Evolutionary conservation across 495 filamentous ascomycete genomes (phyloP), one percentile per base, ranked within the genome.

Genomic region (Elasticomyces elasticus): DNA sequence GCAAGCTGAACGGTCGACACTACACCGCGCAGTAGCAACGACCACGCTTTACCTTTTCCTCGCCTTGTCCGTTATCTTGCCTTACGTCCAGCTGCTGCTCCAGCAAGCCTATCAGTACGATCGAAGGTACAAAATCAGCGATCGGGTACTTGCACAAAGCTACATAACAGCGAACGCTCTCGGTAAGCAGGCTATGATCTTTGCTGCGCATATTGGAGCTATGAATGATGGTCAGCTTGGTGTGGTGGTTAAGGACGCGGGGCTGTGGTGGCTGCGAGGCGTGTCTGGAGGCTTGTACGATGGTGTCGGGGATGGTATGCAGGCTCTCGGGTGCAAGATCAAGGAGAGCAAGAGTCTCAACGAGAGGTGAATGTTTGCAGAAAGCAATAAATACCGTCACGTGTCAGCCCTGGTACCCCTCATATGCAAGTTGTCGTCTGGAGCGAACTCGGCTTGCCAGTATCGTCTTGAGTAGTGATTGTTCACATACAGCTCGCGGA

Each of bases 221-320:
- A 71, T 84, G 52, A 72, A 77, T 31, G 77, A 81, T 55, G 79
- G 81, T 1, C 77, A 72, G 46, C 58, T 83, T 19, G 79, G 79
- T 5, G 64, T 75, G 55, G 69, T 68, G 1, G 58, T 81, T 24
- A 72, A 72, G 37, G 74, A 75, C 4, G 43, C 77, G 12, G 71
- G 72, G 0, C 58, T 65, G 3, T 84, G 80, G 80, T 75, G 78
- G 69, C 58, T 82, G 20, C 76, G 79, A 57, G 75, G 76, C 13
- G 67, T 84, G 38, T 74, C 75, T 2, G 79, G 77, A 15, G 82
- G 82, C 13, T 69, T 86, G 30, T 77, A 80, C 60, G 82, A 86
- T 46, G 82, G 82, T 0, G 70, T 84, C 38, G 75, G 75, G 1
- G 77, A 83, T 58, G 82, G 80, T 4, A 70, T 86, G 66, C 58